Evolutionary conservation across 1,139 yeast genomes (phyloP), one percentile per base, ranked within the genome.

Genomic region (Debaryomyces fabryi): DNA sequence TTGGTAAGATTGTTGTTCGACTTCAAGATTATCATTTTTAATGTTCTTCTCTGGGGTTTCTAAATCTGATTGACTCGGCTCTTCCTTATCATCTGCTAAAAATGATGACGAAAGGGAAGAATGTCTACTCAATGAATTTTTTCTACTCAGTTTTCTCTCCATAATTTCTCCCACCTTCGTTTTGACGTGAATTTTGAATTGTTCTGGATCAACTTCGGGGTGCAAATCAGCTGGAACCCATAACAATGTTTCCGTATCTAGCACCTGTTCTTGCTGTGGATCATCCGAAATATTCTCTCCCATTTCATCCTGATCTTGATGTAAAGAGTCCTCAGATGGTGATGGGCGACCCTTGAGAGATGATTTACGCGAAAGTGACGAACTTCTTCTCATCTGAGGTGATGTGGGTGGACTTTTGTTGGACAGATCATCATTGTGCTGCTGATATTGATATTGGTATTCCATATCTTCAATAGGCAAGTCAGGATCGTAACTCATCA

Each of bases 161-260:
- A 84, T 78, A 52, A 90, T 77, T 60, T 87, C 96, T 52, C 88
- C 86, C 16, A 91, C 85, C 21, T 93, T 87, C 45, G 83, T 79
- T 58, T 87, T 88, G 35, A 93, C 89, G 68, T 90, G 91, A 53
- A 83, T 81, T 57, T 86, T 81, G 78, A 91, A 93, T 58, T 88
- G 90, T 58, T 89, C 96, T 1, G 98, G 98, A 33, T 96, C 92
- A 15, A 93, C 82, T 60, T 88, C 93, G 1, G 99, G 98, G 63
- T 93, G 99, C 42, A 90, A 79, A 54, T 83, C 85, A 1, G 98
- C 98, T 0, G 98, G 97, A 1, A 93, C 97, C 99, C 99, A 92
- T 45, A 91, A 70, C 13, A 85, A 65, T 46, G 66, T 54, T 43
- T 67, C 65, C 15, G 63, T 67, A 49, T 65, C 70, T 42, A 54